Evolutionary conservation across 495 filamentous ascomycete genomes (phyloP).

Genomic region (Melanomma pulvis-pyrius): DNA sequence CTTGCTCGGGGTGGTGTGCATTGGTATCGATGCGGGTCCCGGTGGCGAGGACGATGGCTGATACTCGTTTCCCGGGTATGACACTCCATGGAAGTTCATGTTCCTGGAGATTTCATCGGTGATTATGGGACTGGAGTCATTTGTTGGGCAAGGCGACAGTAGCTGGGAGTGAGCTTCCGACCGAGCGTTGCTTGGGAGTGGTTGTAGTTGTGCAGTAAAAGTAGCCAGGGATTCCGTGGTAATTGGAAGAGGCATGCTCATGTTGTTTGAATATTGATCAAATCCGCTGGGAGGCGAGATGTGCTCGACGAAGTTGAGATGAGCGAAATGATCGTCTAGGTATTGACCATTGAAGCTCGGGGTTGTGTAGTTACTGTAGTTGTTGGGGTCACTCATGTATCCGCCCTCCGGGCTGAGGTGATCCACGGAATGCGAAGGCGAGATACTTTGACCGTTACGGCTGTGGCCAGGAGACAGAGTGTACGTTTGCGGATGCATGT

Average conservation of each 20-base stretch:
- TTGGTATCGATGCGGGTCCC: neutral
- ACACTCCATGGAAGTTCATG: neutral
- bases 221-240: conserved; percentile 17
- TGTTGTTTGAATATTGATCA: conserved; percentile 3
- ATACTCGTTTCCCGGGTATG: conserved; percentile 15
- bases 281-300: conserved; percentile 4
- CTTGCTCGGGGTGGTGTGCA: conserved; percentile 25
- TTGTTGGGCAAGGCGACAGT: conserved; percentile 37
- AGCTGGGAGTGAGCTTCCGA: conserved; percentile 25
- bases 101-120: conserved; percentile 19
- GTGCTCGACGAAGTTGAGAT: conserved; percentile 19
- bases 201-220: conserved; percentile 18
- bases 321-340: conserved; percentile 19
- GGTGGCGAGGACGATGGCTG: conserved; percentile 27
- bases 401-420: conserved; percentile 32
- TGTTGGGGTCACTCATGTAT: conserved; percentile 34
- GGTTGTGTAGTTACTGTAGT: conserved; percentile 28
- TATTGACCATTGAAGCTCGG: conserved; percentile 24
- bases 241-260: conserved; percentile 23
- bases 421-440: conserved; percentile 36
- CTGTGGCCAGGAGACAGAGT: conserved; percentile 24
- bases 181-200: conserved; percentile 12
- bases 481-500: conserved; percentile 21
- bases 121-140: conserved; percentile 36
- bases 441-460: conserved; percentile 29